Evolutionary conservation across 345 rosid genomes (phyloP), one percentile per base, ranked within the genome.

Genomic region (Cardamine resedifolia): DNA sequence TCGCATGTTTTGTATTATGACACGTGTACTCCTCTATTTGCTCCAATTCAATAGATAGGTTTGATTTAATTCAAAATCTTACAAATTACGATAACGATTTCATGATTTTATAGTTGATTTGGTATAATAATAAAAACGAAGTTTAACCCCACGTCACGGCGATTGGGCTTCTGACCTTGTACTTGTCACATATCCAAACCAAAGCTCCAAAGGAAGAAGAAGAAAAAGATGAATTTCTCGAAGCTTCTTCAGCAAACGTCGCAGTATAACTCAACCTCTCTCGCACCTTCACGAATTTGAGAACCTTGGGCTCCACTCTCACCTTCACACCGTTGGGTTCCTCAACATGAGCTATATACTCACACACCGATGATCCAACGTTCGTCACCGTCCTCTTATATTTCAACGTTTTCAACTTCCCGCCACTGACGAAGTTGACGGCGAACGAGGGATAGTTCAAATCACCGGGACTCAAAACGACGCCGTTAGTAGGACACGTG

Each of bases 371-470:
- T 3, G 83, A 81, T 61, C 91, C 91, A 5, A 91, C 96, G 67
- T 88, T 88, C 15, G 96, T 91, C 28, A 84, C 84, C 1, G 83
- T 81, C 80, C 97, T 87, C 50, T 82, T 75, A 36, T 79, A 58
- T 39, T 34, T 66, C 45, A 59, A 18, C 66, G 0, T 65, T 78
- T 57, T 83, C 20, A 24, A 23, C 43, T 15, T 74, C 60, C 47
- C 28, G 68, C 81, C 49, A 74, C 39, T 49, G 36, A 61, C 82
- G 69, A 62, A 86, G 85, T 58, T 85, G 34, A 89, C 79, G 61
- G 90, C 80, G 44, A 87, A 81, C 2, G 96, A 85, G 38, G 96
- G 94, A 58, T 85, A 65, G 64, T 89, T 88, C 26, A 87, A 79
- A 68, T 88, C 85, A 12, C 65, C 60, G 6, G 87, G 78, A 82